Conservation (phyloP, 768 basidiomycete species). For the Suillus bovinus region DNA sequence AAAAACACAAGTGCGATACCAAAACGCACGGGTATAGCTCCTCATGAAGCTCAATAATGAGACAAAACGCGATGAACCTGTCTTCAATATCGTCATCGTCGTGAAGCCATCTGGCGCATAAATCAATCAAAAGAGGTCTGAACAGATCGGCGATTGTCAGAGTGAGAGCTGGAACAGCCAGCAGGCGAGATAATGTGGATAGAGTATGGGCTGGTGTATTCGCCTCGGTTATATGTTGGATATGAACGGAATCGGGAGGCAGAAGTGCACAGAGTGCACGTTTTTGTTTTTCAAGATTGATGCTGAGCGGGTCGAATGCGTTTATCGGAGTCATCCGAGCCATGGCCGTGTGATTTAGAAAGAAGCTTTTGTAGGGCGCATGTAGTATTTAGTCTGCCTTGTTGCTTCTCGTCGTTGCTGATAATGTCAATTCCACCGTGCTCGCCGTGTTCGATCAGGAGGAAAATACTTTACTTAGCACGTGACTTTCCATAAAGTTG, state of each 20-base stretch:
- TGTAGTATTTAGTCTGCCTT: not conserved
- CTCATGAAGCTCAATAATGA: slow-evolving; percentile 65
- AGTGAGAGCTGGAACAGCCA: slow-evolving; percentile 65
- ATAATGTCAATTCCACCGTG: slow-evolving; percentile 1
- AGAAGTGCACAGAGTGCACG: slow-evolving; percentile 44
- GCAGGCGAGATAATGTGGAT: slow-evolving; percentile 54
- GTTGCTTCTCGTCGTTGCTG: not conserved
- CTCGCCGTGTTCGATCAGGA: not conserved
- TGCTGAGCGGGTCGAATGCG: slow-evolving; percentile 55
- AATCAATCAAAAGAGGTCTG: slow-evolving; percentile 75
- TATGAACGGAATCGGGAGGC: slow-evolving; percentile 43
- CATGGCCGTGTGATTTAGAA: not conserved
- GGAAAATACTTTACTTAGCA: slow-evolving; percentile 12
- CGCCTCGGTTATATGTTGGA: slow-evolving; percentile 38
- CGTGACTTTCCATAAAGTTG: slow-evolving; percentile 19
- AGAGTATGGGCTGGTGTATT: slow-evolving; percentile 47
- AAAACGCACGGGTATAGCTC: slow-evolving; percentile 69
- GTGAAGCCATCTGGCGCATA: slow-evolving; percentile 84
- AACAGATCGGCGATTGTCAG: slow-evolving; percentile 61
- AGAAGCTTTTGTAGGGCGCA: not conserved
- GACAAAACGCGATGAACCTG: slow-evolving; percentile 58
- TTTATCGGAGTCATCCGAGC: not conserved
- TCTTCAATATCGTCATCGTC: slow-evolving; percentile 47
- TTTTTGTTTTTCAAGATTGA: slow-evolving; percentile 59
- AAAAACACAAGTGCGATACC: slow-evolving; percentile 10